These are phyloP conservation scores for Dictyostelium firmibasis DNA, from an alignment of 78 protist genomes.

Conservation along the genomic window DNA sequence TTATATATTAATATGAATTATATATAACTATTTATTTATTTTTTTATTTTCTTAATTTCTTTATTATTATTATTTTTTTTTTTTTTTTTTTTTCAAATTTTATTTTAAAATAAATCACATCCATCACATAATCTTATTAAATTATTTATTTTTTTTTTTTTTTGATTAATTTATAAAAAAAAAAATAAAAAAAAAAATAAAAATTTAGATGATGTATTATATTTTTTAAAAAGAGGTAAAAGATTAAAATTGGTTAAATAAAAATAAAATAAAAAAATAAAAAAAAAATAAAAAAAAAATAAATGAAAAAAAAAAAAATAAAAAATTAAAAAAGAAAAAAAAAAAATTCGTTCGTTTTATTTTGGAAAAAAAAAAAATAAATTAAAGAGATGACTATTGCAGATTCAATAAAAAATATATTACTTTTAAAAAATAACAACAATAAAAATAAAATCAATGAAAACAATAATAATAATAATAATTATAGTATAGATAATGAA, in stretches of 20 bases:
- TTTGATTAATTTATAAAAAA: too few relatives aligned
- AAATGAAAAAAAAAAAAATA: background rate
- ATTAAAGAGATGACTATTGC: background rate
- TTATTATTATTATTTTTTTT: too few relatives aligned
- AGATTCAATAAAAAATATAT: constrained; percentile 1
- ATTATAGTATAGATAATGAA: background rate
- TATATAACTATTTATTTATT: too few relatives aligned
- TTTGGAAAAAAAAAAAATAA: background rate
- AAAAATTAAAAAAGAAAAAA: too few relatives aligned
- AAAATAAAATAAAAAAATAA: background rate
- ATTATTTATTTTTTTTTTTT: too few relatives aligned
- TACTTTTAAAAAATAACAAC: background rate
- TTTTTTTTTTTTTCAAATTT: too few relatives aligned
- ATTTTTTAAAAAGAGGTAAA: background rate
- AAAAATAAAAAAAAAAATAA: too few relatives aligned
- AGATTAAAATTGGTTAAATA: background rate
- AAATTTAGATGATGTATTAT: too few relatives aligned
- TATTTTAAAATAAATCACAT: too few relatives aligned
- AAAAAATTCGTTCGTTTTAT: background rate
- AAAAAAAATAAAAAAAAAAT: background rate
- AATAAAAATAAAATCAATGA: background rate
- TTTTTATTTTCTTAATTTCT: too few relatives aligned
- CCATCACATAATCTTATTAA: too few relatives aligned
- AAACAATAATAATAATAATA: background rate
- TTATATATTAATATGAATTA: too few relatives aligned